These are phyloP conservation scores for Colletotrichum tabaci DNA, from an alignment of 2,329 filamentous ascomycete genomes.

Conservation along the genomic window DNA sequence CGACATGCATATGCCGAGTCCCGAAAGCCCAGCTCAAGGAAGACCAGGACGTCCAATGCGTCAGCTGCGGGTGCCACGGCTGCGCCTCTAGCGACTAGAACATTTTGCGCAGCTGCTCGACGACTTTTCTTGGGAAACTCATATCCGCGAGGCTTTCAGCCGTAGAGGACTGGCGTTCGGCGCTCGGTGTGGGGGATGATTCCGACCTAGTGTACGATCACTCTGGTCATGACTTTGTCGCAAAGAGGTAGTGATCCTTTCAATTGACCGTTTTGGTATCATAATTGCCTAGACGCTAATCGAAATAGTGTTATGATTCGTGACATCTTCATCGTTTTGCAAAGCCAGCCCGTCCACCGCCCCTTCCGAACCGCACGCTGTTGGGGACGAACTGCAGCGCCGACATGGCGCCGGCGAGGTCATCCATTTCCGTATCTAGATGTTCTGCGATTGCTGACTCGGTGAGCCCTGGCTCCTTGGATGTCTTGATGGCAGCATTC, in stretches of 20 bases:
- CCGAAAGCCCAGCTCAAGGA: slow-evolving; percentile 92
- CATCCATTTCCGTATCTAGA: slow-evolving; percentile 71
- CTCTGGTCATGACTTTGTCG: slow-evolving; percentile 39
- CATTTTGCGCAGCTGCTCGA: background rate
- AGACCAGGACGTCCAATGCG: slow-evolving; percentile 90
- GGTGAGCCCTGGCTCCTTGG: slow-evolving; percentile 26
- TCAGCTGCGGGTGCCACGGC: slow-evolving; percentile 93
- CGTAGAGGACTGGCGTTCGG: slow-evolving; percentile 37
- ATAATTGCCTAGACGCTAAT: slow-evolving; percentile 47
- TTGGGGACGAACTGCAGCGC: slow-evolving; percentile 79
- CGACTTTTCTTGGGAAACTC: background rate
- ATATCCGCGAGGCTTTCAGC: slow-evolving; percentile 11
- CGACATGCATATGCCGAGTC: slow-evolving; percentile 96
- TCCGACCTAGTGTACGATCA: slow-evolving; percentile 16
- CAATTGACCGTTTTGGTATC: slow-evolving; percentile 50
- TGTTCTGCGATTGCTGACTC: slow-evolving; percentile 31
- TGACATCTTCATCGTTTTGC: slow-evolving; percentile 58
- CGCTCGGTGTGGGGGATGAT: slow-evolving; percentile 20
- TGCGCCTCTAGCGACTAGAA: slow-evolving; percentile 86
- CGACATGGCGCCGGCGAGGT: slow-evolving; percentile 78
- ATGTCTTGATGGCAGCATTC: slow-evolving; percentile 11
- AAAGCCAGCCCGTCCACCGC: slow-evolving; percentile 68
- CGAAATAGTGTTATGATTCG: slow-evolving; percentile 37
- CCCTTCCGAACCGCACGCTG: slow-evolving; percentile 76
- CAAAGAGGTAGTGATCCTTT: slow-evolving; percentile 56